These are phyloP conservation scores for Diutina ranongensis DNA, from an alignment of 1,139 yeast species.

Conservation along the genomic window DNA sequence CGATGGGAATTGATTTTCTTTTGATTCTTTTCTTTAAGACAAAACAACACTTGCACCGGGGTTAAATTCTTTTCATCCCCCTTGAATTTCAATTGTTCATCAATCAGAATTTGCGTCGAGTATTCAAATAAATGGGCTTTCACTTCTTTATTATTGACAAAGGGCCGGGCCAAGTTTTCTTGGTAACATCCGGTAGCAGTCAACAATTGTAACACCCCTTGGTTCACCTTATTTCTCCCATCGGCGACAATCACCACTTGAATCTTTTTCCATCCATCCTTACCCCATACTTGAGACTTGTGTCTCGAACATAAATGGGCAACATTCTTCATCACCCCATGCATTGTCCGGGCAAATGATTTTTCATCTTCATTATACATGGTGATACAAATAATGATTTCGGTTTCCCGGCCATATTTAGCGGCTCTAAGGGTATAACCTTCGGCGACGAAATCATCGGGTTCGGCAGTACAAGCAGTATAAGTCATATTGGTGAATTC, in stretches of 20 bases:
- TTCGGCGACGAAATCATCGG: conserved; percentile 65
- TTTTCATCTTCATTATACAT: conserved; percentile 94
- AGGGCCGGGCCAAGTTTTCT: conserved; percentile 91
- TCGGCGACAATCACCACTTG: conserved; percentile 87
- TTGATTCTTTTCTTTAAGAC: conserved; percentile 78
- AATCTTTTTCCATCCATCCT: conserved; percentile 90
- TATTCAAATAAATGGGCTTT: conserved; percentile 90
- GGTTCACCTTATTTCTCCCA: conserved; percentile 80
- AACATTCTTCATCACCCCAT: conserved; percentile 84
- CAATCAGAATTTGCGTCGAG: conserved; percentile 81
- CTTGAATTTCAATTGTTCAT: conserved; percentile 73
- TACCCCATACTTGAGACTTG: conserved; percentile 84
- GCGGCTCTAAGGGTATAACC: conserved; percentile 84
- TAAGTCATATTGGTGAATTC: conserved; percentile 93
- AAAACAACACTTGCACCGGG: conserved; percentile 86
- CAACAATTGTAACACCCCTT: conserved; percentile 70
- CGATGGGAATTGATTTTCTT: conserved; percentile 91
- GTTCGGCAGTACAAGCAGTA: conserved; percentile 86
- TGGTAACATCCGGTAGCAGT: conserved; percentile 95
- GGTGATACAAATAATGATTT: conserved; percentile 79
- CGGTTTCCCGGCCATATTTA: conserved; percentile 78
- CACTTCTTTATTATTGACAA: conserved; percentile 81
- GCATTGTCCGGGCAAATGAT: conserved; percentile 83
- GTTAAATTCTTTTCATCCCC: conserved; percentile 71
- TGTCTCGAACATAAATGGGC: conserved; percentile 76